Conservation (phyloP, 306 rosid genomes). For the Cotoneaster glaucophyllus region DNA sequence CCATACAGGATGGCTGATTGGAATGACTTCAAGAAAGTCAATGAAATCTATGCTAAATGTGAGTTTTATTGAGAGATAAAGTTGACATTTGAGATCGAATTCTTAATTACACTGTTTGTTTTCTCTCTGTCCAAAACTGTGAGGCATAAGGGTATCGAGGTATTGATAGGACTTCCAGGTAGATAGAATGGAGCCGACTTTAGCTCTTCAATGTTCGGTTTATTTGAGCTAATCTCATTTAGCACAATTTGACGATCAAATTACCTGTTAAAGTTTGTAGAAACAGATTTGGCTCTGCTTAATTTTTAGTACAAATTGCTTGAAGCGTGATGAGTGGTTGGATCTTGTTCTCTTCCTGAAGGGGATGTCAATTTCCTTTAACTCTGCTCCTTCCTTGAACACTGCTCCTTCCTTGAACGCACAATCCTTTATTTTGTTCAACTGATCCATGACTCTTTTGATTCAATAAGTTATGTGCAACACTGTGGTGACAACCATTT, state of each 20-base stretch:
- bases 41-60: slow-evolving; percentile 85
- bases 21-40: slow-evolving; percentile 81
- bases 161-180: not conserved
- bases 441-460: not conserved
- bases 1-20: slow-evolving; percentile 82
- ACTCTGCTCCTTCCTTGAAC: not conserved
- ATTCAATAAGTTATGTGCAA: not conserved
- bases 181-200: not conserved
- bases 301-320: not conserved
- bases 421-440: not conserved
- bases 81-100: not conserved
- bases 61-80: slow-evolving; percentile 27
- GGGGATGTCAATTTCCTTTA: not conserved
- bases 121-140: no score
- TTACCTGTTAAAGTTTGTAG: not conserved
- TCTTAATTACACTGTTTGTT: not conserved
- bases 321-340: not conserved
- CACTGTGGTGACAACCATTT: not conserved
- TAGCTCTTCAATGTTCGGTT: not conserved
- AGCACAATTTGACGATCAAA: not conserved
- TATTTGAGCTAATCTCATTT: not conserved
- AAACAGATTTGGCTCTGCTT: not conserved
- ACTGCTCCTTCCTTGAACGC: not conserved
- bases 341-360: not conserved
- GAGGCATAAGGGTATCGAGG: not conserved